Evolutionary conservation across 2,329 filamentous ascomycete genomes (phyloP).

Genomic region (Nemania diffusa): DNA sequence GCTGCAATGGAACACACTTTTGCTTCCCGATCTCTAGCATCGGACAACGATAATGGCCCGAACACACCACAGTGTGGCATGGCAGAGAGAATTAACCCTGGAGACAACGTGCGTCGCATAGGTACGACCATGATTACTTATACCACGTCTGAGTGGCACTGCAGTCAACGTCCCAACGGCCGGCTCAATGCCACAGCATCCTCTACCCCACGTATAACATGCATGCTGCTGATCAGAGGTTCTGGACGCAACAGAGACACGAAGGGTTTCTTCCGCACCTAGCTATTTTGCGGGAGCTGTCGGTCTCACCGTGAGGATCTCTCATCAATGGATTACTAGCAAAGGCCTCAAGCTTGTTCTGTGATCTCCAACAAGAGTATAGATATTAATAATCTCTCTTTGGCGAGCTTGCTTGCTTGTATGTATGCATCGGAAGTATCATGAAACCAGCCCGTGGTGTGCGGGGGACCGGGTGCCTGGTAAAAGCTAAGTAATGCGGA

Average conservation of each 20-base stretch:
- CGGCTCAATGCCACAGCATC: conserved; percentile 27
- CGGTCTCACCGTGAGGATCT: neutral
- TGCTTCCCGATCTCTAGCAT: conserved; percentile 27
- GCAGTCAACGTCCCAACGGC: conserved; percentile 21
- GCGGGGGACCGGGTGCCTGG: conserved; percentile 18
- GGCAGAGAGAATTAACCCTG: conserved; percentile 6
- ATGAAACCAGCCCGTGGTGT: conserved; percentile 16
- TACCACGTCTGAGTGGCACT: conserved; percentile 11
- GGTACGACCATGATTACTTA: conserved; percentile 11
- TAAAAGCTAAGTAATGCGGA: conserved; percentile 12
- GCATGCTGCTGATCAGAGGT: conserved; percentile 31
- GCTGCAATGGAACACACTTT: conserved; percentile 28
- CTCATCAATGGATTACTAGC: neutral
- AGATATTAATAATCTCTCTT: neutral
- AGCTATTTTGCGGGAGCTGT: neutral
- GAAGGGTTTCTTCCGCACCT: conserved; percentile 12
- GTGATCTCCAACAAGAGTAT: neutral
- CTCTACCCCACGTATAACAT: conserved; percentile 3
- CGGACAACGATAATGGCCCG: conserved; percentile 26
- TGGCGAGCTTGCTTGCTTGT: conserved; percentile 17
- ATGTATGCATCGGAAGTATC: conserved; percentile 15
- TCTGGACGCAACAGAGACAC: conserved; percentile 24
- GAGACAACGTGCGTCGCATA: conserved; percentile 28
- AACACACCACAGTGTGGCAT: conserved; percentile 24
- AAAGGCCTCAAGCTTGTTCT: conserved; percentile 10